phyloP scores from a whole-genome alignment of 1,139 yeast species.

The Candida tetrigidarum region DNA sequence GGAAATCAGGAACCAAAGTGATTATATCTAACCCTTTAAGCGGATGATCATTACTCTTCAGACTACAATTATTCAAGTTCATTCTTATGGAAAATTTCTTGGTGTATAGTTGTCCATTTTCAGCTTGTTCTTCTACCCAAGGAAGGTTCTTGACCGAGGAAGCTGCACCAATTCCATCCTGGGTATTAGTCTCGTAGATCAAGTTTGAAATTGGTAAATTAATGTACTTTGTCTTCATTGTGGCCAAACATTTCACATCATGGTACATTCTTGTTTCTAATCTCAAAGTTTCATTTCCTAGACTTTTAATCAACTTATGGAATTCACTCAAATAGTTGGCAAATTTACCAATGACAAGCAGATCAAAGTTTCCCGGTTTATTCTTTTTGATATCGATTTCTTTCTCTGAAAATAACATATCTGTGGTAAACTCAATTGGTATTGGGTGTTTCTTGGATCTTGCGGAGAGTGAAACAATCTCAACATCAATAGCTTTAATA shows the following conservation, averaged over 20 bases:
- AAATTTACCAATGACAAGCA: constrained; percentile 36
- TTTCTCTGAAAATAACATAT: constrained; percentile 39
- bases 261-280: constrained; percentile 42
- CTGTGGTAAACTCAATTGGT: constrained; percentile 48
- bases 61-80: constrained; percentile 29
- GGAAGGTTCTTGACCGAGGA: constrained; percentile 26
- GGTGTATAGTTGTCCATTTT: constrained; percentile 25
- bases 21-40: constrained; percentile 31
- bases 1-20: constrained; percentile 61
- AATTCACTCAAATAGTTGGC: constrained; percentile 31
- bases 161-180: constrained; percentile 24
- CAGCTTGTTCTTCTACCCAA: constrained; percentile 27
- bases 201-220: constrained; percentile 25
- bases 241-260: constrained; percentile 43
- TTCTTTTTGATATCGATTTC: constrained; percentile 22
- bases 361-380: constrained; percentile 32
- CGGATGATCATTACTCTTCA: constrained; percentile 28
- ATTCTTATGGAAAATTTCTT: constrained; percentile 32
- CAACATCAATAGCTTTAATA: constrained; percentile 36
- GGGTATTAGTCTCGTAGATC: constrained; percentile 19
- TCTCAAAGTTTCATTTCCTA: constrained; percentile 40
- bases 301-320: constrained; percentile 32
- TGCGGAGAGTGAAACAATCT: constrained; percentile 41
- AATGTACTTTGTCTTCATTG: constrained; percentile 37
- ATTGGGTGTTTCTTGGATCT: constrained; percentile 39